Evolutionary conservation across 176 grass and related monocot species (phyloP).

Genomic region (Themeda triandra): DNA sequence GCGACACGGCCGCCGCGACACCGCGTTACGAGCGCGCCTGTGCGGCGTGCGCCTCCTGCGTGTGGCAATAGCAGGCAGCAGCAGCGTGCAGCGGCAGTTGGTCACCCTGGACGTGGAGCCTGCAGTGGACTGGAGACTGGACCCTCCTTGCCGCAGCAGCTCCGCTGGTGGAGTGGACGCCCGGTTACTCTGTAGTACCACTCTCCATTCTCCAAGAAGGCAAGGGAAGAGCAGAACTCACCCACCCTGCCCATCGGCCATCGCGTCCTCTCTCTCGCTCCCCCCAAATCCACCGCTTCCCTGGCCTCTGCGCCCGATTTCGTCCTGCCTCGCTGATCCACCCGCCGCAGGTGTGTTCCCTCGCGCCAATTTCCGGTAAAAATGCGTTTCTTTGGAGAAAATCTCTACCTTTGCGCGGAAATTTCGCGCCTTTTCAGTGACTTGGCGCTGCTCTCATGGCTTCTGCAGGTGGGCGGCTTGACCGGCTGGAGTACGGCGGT

Average conservation of each 20-base stretch:
- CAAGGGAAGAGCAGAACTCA: neutral
- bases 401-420: neutral
- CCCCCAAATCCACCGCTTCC: constrained; percentile 22
- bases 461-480: constrained; percentile 14
- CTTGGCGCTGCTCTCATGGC: neutral
- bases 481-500: neutral
- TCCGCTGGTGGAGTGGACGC: constrained; percentile 7
- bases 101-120: neutral
- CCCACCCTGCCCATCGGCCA: neutral
- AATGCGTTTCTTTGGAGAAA: neutral
- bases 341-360: neutral
- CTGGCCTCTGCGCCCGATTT: neutral
- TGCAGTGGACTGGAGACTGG: constrained; percentile 5
- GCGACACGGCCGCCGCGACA: constrained; percentile 11
- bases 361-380: constrained; percentile 7
- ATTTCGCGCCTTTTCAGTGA: neutral
- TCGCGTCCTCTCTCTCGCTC: neutral
- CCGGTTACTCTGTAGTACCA: neutral
- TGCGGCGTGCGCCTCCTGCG: neutral
- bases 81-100: neutral
- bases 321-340: constrained; percentile 9
- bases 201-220: neutral
- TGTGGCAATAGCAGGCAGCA: constrained; percentile 17
- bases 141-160: neutral
- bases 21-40: constrained; percentile 19